phyloP scores from a whole-genome alignment of 768 basidiomycete genomes.

The Tubosaeta brunneosetosa region DNA sequence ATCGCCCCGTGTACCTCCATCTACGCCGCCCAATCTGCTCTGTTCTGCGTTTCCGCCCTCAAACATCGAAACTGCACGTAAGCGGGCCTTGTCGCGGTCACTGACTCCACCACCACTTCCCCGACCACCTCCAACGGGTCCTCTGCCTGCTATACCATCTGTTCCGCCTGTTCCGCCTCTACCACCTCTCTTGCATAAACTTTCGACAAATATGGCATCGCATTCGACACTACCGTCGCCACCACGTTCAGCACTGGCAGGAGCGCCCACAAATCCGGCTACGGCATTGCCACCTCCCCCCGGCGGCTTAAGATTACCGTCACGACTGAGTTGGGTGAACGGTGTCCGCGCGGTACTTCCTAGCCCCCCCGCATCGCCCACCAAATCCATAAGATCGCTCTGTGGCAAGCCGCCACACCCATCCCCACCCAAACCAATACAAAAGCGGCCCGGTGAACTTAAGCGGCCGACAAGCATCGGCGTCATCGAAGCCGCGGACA shows the following conservation, averaged over 20 bases:
- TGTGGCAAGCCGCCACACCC: conserved; percentile 2
- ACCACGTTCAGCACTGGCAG: conserved; percentile 7
- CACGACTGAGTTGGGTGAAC: conserved; percentile 28
- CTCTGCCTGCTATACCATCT: conserved; percentile 27
- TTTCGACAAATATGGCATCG: conserved; percentile 7
- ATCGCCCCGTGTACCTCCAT: background rate
- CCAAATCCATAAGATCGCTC: conserved; percentile 10
- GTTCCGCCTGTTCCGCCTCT: conserved; percentile 26
- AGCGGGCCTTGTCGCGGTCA: conserved; percentile 23
- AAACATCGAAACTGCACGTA: conserved; percentile 23
- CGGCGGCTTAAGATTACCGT: conserved; percentile 29
- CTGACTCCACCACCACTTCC: conserved; percentile 23
- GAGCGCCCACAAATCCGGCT: conserved; percentile 2
- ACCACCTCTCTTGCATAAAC: conserved; percentile 19
- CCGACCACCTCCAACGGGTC: conserved; percentile 27
- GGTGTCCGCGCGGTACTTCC: conserved; percentile 23
- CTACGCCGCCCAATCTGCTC: conserved; percentile 5
- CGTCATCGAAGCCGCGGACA: conserved; percentile 29
- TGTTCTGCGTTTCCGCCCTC: conserved; percentile 1
- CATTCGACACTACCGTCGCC: conserved; percentile 4
- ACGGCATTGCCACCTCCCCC: conserved; percentile 24
- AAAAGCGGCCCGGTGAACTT: conserved; percentile 6
- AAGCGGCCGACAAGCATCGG: conserved; percentile 27
- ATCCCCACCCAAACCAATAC: conserved; percentile 8
- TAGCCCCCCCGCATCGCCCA: conserved; percentile 30